phyloP scores from a whole-genome alignment of 116 monocot genomes.

The Zostera marina region DNA sequence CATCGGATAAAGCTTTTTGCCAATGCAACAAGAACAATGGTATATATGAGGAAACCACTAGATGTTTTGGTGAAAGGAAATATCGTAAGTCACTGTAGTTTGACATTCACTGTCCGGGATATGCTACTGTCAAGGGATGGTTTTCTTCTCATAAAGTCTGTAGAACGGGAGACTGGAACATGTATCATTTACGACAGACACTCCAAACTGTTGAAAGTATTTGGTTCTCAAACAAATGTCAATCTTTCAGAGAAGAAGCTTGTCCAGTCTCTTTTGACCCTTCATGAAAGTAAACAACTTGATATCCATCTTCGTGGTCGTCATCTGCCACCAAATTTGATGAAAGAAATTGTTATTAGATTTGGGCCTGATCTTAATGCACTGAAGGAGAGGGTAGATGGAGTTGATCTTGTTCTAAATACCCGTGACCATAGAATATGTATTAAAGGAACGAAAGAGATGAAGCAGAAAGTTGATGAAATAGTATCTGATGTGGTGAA shows the following conservation, averaged over 20 bases:
- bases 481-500: constrained; percentile 28
- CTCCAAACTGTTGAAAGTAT: constrained; percentile 34
- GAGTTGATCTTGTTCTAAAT: constrained; percentile 37
- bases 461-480: constrained; percentile 50
- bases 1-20: constrained; percentile 48
- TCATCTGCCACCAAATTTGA: constrained; percentile 52
- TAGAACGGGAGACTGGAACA: constrained; percentile 58
- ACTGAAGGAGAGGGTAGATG: constrained; percentile 40
- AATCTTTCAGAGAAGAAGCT: constrained; percentile 36
- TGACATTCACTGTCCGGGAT: constrained; percentile 23
- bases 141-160: constrained; percentile 14
- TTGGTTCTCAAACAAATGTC: constrained; percentile 30
- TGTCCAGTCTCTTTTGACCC: constrained; percentile 19
- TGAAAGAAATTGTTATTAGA: constrained; percentile 58
- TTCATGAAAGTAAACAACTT: constrained; percentile 47
- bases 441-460: constrained; percentile 41
- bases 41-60: constrained; percentile 61
- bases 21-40: constrained; percentile 53
- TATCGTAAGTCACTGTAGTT: constrained; percentile 30
- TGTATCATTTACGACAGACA: constrained; percentile 59
- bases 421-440: constrained; percentile 42
- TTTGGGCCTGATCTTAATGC: constrained; percentile 56
- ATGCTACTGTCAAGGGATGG: constrained; percentile 32
- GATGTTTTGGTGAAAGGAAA: constrained; percentile 66
- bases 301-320: constrained; percentile 44